Evolutionary conservation across 2,329 filamentous ascomycete species (phyloP), one percentile per base, ranked within the genome.

Genomic region (Fusarium pseudonygamai): DNA sequence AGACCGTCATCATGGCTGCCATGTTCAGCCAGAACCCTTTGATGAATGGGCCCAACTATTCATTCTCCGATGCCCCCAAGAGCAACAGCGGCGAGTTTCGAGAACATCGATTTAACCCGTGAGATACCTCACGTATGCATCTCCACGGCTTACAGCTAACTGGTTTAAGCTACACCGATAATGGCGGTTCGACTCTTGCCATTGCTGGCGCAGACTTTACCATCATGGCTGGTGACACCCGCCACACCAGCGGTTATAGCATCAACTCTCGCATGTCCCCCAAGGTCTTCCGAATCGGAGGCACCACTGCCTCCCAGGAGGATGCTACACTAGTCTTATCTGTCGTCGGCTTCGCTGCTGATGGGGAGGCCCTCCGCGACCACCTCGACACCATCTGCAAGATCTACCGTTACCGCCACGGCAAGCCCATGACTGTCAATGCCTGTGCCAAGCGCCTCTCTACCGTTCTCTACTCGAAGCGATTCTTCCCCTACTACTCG

Each of bases 401-500:
- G 88, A 97, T 98, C 92, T 98, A 98, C 90, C 93, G 93, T 79
- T 98, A 98, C 87, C 95, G 97, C 82, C 96, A 98, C 83, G 94
- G 94, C 84, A 99, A 98, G 87, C 91, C 94, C 75, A 99, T 99
- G 92, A 92, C 90, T 73, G 93, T 98, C 80, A 92, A 94, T 79
- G 96, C 96, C 55, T 98, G 96, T 84, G 97, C 96, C 63, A 96
- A 98, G 85, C 92, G 96, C 64, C 89, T 99, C 70, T 96, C 94
- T 45, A 98, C 97, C 52, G 97, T 99, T 75, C 91, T 99, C 64
- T 99, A 99, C 87, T 89, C 92, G 83, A 98, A 98, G 87, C 94
- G 96, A 55, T 99, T 99, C 88, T 99, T 99, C 87, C 96, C 96
- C 28, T 99, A 97, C 90, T 99, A 99, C 84, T 94, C 97, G 66